Base-by-base conservation (phyloP, 179 eudicot species). In the Sideroxylon spinosum region DNA sequence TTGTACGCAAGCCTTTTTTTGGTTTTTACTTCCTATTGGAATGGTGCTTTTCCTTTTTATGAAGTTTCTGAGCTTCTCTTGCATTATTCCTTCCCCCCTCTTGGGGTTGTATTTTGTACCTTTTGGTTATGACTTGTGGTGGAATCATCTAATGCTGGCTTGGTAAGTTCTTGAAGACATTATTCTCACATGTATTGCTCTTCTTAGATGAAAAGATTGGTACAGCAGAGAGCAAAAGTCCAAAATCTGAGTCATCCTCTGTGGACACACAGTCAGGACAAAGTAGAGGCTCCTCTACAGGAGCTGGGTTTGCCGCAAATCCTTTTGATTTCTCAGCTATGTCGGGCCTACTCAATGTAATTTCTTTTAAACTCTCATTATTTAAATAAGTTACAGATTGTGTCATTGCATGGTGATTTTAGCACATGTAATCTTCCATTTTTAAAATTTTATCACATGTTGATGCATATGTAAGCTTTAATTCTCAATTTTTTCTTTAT, bases 251-350 rank as follows among this genome's bases (percentile, higher is more conserved):
- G 73, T 78, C 92, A 37, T 76, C 85, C 67, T 75, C 91, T 29
- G 88, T 56, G 50, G 90, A 81, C 70, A 57, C 91, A 44, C 87
- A 82, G 59, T 66, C 91, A 46, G 93, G 86, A 78, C 90, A 84
- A 79, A 72, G 84, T 56, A 71, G 63, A 55, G 83, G 88, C 81
- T 3, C 88, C 69, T 20, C 91, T 80, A 86, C 86, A 20, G 93
- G 83, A 78, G 62, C 91, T 73, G 90, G 80, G 78, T 70, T 91
- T 76, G 84, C 91, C 68, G 80, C 76, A 68, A 94, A 96, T 87
- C 97, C 99, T 44, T 96, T 96, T 86, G 99, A 96, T 84, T 94
- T 96, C 86, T 96, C 99, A 3, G 92, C 99, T 78, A 91, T 96
- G 99, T 78, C 95, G 75, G 95, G 98, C 82, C 80, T 96, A 79